Percentiles rank a stretch among this genome's conserved stretches.
Conservation (phyloP, 2,329 filamentous ascomycete species). For the Tolypocladium cylindrosporum region DNA sequence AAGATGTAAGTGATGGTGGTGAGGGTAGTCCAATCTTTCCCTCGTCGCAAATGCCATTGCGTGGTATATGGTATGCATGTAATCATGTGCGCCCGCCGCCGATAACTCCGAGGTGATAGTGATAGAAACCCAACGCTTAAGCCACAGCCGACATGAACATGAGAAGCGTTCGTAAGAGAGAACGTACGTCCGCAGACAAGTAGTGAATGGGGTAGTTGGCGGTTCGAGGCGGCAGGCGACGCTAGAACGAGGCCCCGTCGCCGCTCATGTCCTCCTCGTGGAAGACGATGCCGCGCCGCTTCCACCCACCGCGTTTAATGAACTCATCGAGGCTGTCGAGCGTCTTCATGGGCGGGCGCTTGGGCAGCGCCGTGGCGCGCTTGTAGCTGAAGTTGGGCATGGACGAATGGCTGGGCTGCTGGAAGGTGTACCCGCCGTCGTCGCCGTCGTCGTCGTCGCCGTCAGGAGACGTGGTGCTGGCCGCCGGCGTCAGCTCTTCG, state of each 20-base stretch:
- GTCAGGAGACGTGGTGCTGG: neutral
- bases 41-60: neutral
- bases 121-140: neutral
- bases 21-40: neutral
- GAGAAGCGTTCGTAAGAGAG: neutral
- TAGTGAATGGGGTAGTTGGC: too few species aligned
- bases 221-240: neutral
- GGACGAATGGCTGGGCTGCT: slow-evolving; percentile 9
- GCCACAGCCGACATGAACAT: neutral
- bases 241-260: neutral
- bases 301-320: slow-evolving; percentile 33
- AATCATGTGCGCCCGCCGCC: neutral
- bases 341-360: slow-evolving; percentile 26
- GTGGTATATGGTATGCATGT: neutral
- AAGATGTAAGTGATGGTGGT: neutral
- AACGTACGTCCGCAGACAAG: neutral
- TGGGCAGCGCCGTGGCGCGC: slow-evolving; percentile 14
- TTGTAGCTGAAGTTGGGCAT: slow-evolving; percentile 26
- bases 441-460: slow-evolving; percentile 11
- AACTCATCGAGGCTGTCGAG: slow-evolving; percentile 30
- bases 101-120: neutral
- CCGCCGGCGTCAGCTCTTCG: slow-evolving; percentile 1
- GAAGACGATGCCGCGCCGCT: slow-evolving; percentile 31
- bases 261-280: slow-evolving; percentile 9
- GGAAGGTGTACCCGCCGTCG: slow-evolving; percentile 11